These are phyloP conservation scores for Huntiella moniliformis DNA, from an alignment of 2,329 filamentous ascomycete species.

Conservation along the genomic window DNA sequence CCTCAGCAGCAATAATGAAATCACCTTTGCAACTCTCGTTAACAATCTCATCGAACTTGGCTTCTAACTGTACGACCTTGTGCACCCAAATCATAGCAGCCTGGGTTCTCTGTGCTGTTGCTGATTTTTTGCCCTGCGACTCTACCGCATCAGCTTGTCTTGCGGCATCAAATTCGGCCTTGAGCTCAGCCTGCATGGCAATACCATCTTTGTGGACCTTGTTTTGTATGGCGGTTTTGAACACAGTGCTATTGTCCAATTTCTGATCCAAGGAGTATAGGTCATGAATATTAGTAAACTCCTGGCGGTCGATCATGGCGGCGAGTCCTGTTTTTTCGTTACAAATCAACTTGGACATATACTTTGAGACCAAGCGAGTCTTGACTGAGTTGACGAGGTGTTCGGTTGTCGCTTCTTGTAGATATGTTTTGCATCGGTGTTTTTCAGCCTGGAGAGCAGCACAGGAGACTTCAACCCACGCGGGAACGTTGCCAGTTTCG, in stretches of 20 bases:
- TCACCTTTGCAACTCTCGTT: slow-evolving; percentile 54
- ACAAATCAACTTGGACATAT: slow-evolving; percentile 63
- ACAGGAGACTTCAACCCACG: slow-evolving; percentile 30
- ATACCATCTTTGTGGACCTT: slow-evolving; percentile 63
- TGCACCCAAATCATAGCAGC: slow-evolving; percentile 92
- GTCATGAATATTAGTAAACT: slow-evolving; percentile 56
- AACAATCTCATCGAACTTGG: slow-evolving; percentile 75
- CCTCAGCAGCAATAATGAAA: slow-evolving; percentile 56
- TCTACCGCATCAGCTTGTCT: slow-evolving; percentile 20
- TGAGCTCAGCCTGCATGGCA: slow-evolving; percentile 56
- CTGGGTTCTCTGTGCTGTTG: slow-evolving; percentile 46
- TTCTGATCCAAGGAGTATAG: slow-evolving; percentile 57
- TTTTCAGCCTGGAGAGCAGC: slow-evolving; percentile 24
- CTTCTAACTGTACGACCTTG: slow-evolving; percentile 68
- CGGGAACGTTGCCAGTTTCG: slow-evolving; percentile 58
- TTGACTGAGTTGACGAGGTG: slow-evolving; percentile 68
- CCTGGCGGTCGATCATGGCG: slow-evolving; percentile 84
- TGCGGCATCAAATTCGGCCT: slow-evolving; percentile 31
- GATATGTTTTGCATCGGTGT: slow-evolving; percentile 64
- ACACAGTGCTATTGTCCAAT: slow-evolving; percentile 38
- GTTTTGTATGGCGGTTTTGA: slow-evolving; percentile 52
- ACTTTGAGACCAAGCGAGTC: slow-evolving; percentile 55
- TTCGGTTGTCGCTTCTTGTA: slow-evolving; percentile 51
- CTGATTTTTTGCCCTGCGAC: slow-evolving; percentile 18
- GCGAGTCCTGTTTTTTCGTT: slow-evolving; percentile 71